Percentiles rank a stretch among this genome's conserved stretches.
phyloP scores from a whole-genome alignment of 2,329 filamentous ascomycete genomes.

The Monosporascus sp. region DNA sequence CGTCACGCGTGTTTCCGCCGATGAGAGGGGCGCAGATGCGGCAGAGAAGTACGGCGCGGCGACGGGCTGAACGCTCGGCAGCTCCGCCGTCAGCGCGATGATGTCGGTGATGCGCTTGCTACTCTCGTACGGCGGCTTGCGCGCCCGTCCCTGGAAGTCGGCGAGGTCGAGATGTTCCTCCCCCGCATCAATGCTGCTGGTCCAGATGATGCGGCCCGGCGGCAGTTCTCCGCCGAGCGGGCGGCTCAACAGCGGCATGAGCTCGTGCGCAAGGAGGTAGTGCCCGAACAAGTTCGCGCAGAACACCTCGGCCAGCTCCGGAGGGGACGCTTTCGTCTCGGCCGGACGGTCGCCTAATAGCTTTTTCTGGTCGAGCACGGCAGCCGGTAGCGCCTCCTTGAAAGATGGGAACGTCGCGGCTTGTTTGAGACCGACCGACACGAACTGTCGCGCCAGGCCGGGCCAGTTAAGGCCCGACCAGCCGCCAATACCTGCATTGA shows the following conservation, averaged over 20 bases:
- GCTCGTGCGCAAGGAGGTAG: conserved; percentile 78
- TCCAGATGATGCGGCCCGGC: conserved; percentile 74
- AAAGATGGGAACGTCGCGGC: conserved; percentile 71
- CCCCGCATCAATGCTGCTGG: conserved; percentile 71
- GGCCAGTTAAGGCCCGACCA: conserved; percentile 76
- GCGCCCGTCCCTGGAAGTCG: conserved; percentile 71
- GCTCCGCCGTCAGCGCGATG: conserved; percentile 64
- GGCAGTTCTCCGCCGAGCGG: conserved; percentile 28
- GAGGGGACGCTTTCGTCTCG: conserved; percentile 33
- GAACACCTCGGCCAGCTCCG: conserved; percentile 74
- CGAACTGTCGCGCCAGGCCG: conserved; percentile 44
- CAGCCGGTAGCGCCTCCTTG: conserved; percentile 57
- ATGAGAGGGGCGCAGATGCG: no score
- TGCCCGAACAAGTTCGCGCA: conserved; percentile 93
- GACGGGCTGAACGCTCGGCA: conserved; percentile 57
- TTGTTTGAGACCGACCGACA: conserved; percentile 57
- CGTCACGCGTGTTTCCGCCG: no score
- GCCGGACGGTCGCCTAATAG: conserved; percentile 20
- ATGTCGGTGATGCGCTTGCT: conserved; percentile 85
- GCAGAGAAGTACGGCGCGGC: conserved; percentile 51
- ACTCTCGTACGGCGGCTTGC: conserved; percentile 69
- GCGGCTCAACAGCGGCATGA: conserved; percentile 66
- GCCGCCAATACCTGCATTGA: conserved; percentile 85
- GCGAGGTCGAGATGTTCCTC: conserved; percentile 48
- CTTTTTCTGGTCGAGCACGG: conserved; percentile 35